Conservation (phyloP, 768 basidiomycete species). For the Pulveroboletus sp. region DNA sequence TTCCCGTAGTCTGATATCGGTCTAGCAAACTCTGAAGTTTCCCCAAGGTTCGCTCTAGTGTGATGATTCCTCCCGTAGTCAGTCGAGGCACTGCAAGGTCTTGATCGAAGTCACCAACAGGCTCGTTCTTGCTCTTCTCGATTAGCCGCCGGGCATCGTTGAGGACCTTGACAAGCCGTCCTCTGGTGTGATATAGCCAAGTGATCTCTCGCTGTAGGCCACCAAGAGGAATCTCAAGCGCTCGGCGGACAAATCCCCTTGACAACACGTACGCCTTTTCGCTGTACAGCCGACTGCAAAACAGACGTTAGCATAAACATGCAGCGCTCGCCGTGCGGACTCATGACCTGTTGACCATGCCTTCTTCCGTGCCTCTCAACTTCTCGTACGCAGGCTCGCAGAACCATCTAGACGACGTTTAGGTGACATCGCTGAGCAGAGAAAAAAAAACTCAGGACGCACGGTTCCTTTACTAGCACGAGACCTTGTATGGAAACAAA, state of each 20-base stretch:
- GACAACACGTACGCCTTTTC: slow-evolving; percentile 93
- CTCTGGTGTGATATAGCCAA: slow-evolving; percentile 65
- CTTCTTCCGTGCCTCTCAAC: slow-evolving; percentile 85
- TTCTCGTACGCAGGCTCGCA: slow-evolving; percentile 95
- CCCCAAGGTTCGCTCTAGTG: slow-evolving; percentile 66
- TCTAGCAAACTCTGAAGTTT: slow-evolving; percentile 53
- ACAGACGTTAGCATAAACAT: slow-evolving; percentile 1
- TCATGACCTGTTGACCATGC: slow-evolving; percentile 73
- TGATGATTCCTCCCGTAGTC: slow-evolving; percentile 75
- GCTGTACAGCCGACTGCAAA: slow-evolving; percentile 75
- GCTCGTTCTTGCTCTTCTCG: slow-evolving; percentile 54
- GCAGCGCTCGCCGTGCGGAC: neutral
- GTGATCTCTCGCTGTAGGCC: slow-evolving; percentile 68
- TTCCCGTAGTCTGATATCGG: slow-evolving; percentile 8
- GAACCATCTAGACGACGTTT: slow-evolving; percentile 57
- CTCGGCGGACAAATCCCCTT: slow-evolving; percentile 84
- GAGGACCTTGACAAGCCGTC: slow-evolving; percentile 67
- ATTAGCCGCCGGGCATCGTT: slow-evolving; percentile 59
- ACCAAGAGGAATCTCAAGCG: slow-evolving; percentile 73
- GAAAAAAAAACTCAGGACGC: slow-evolving; percentile 34
- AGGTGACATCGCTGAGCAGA: slow-evolving; percentile 1
- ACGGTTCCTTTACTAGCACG: slow-evolving; percentile 91
- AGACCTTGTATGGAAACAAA: slow-evolving; percentile 93
- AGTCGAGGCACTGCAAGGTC: slow-evolving; percentile 68
- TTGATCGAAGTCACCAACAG: slow-evolving; percentile 23